A percentile compares a stretch with the other conserved stretches of the same genome.
Evolutionary conservation across 129 eudicot species (phyloP).

Genomic region (Arctium minus): DNA sequence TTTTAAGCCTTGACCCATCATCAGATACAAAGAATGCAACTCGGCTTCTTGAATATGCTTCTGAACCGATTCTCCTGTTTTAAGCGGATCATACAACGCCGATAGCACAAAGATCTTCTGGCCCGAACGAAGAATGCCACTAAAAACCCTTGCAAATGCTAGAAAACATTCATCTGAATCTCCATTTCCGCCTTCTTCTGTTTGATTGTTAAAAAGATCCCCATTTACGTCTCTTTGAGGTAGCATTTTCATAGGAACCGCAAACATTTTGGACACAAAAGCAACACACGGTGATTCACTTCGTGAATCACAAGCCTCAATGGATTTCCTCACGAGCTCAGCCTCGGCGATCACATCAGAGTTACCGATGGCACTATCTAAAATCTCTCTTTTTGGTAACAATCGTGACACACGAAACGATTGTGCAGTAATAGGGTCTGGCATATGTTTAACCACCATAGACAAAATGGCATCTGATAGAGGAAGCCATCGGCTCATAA

Average conservation of each 20-base stretch:
- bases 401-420: constrained; percentile 67
- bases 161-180: constrained; percentile 89
- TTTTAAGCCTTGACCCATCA: constrained; percentile 95
- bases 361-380: constrained; percentile 24
- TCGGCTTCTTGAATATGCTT: constrained; percentile 93
- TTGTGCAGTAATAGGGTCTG: constrained; percentile 78
- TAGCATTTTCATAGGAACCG: constrained; percentile 74
- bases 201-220: constrained; percentile 37
- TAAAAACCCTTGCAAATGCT: constrained; percentile 89
- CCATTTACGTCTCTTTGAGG: constrained; percentile 67
- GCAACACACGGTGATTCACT: constrained; percentile 77
- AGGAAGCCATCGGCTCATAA: constrained; percentile 95
- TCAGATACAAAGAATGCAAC: constrained; percentile 80
- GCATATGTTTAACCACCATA: constrained; percentile 80
- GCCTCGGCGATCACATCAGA: constrained; percentile 72
- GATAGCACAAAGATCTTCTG: constrained; percentile 81
- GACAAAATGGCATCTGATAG: constrained; percentile 75
- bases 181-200: constrained; percentile 51
- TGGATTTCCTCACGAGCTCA: constrained; percentile 67
- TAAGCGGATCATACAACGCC: constrained; percentile 82
- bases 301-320: constrained; percentile 76
- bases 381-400: constrained; percentile 77
- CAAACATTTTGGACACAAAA: constrained; percentile 97
- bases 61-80: constrained; percentile 48
- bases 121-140: constrained; percentile 71